Percentiles rank a stretch among this genome's conserved stretches.
Evolutionary conservation across 106 monocot species (phyloP).

Genomic region (Dendrobium chrysotoxum): DNA sequence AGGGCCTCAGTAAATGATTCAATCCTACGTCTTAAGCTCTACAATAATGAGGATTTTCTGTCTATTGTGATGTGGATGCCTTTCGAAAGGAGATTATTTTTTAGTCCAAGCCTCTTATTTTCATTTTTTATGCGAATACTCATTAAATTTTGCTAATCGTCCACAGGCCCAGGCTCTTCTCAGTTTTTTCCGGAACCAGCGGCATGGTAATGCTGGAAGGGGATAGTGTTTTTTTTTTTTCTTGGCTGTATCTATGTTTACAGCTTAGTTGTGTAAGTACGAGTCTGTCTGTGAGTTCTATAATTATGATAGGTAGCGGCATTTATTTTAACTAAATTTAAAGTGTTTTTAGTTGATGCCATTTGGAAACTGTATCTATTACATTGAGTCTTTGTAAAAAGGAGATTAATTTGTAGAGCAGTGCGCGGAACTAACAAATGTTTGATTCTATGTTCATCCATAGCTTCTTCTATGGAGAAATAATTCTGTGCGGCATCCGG

Average conservation of each 20-base stretch:
- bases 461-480: no score
- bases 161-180: slow-evolving; percentile 90
- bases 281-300: no score
- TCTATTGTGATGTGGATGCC: slow-evolving; percentile 26
- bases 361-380: no score
- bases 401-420: no score
- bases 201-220: slow-evolving; percentile 60
- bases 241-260: not conserved
- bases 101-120: slow-evolving; percentile 42
- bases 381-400: no score
- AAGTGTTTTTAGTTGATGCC: no score
- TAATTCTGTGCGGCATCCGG: no score
- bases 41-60: slow-evolving; percentile 81
- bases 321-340: no score
- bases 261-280: not conserved
- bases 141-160: slow-evolving; percentile 74
- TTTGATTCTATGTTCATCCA: no score
- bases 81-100: slow-evolving; percentile 63
- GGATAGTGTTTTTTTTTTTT: not conserved
- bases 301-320: no score
- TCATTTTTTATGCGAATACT: slow-evolving; percentile 34
- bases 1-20: slow-evolving; percentile 43
- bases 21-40: slow-evolving; percentile 67
- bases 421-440: no score
- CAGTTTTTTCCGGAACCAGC: slow-evolving; percentile 69